A percentile compares a stretch with the other conserved stretches of the same genome.
phyloP scores from a whole-genome alignment of 2,329 filamentous ascomycete genomes.

The Alternaria sp. region DNA sequence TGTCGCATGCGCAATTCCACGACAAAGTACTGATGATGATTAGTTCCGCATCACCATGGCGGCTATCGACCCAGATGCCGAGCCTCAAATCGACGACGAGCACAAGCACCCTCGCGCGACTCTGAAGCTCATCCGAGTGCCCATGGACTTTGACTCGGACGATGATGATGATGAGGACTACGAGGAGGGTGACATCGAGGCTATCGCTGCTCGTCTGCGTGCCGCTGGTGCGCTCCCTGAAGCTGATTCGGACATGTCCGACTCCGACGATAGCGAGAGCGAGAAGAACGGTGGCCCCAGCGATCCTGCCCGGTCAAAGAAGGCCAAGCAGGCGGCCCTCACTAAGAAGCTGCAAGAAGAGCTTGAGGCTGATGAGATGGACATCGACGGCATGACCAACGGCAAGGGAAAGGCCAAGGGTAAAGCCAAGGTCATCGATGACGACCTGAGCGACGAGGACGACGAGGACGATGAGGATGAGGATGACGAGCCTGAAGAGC shows the following conservation, averaged over 20 bases:
- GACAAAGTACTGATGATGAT: slow-evolving; percentile 20
- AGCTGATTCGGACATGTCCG: slow-evolving; percentile 46
- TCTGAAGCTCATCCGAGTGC: slow-evolving; percentile 85
- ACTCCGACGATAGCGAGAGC: slow-evolving; percentile 66
- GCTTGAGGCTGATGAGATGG: slow-evolving; percentile 74
- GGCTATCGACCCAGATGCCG: slow-evolving; percentile 87
- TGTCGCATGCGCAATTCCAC: slow-evolving; percentile 6
- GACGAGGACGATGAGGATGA: slow-evolving; percentile 56
- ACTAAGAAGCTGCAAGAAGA: slow-evolving; percentile 78
- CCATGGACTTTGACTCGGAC: slow-evolving; percentile 63
- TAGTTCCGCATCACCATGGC: slow-evolving; percentile 99
- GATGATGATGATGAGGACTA: slow-evolving; percentile 60
- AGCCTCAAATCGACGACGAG: slow-evolving; percentile 53
- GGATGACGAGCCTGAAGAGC: slow-evolving; percentile 77
- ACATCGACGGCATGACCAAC: slow-evolving; percentile 65
- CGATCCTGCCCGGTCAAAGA: slow-evolving; percentile 87
- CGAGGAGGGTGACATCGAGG: slow-evolving; percentile 52
- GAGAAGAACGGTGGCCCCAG: slow-evolving; percentile 88
- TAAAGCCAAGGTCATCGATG: slow-evolving; percentile 70
- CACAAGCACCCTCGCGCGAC: slow-evolving; percentile 74
- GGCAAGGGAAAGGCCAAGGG: slow-evolving; percentile 58
- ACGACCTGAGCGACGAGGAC: slow-evolving; percentile 75
- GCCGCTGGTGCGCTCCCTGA: slow-evolving; percentile 44
- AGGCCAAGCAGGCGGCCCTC: slow-evolving; percentile 78
- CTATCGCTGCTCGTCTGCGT: slow-evolving; percentile 46